Conservation (phyloP, 805 yeast genomes). For the Candida krabiensis region DNA sequence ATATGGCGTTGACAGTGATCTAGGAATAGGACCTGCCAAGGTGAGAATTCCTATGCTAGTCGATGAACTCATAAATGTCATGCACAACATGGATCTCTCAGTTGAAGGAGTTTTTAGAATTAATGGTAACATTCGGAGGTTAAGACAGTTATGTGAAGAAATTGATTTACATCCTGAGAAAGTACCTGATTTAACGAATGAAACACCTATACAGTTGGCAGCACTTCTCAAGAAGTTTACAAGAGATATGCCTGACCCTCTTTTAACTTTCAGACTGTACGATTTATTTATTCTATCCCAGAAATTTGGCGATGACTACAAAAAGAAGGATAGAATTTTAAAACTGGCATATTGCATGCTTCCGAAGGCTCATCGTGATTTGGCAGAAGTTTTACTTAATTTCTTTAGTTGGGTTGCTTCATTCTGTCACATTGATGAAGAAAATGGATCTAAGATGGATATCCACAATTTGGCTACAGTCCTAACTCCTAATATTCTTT, state of each 20-base stretch:
- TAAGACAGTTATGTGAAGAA: constrained; percentile 68
- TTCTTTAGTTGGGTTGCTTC: constrained; percentile 96
- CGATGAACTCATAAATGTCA: constrained; percentile 81
- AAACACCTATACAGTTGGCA: constrained; percentile 88
- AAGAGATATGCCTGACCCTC: constrained; percentile 90
- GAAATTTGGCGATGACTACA: constrained; percentile 43
- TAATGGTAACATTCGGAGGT: constrained; percentile 88
- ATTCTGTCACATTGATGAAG: constrained; percentile 89
- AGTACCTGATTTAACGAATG: constrained; percentile 66
- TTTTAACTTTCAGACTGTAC: constrained; percentile 73
- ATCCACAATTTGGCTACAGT: constrained; percentile 94
- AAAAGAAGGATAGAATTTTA: constrained; percentile 50
- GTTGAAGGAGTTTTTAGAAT: constrained; percentile 95
- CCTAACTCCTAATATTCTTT: constrained; percentile 86
- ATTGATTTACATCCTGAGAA: constrained; percentile 74
- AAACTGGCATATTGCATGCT: constrained; percentile 72
- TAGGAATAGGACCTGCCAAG: constrained; percentile 80
- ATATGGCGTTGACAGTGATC: constrained; percentile 78
- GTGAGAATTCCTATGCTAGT: constrained; percentile 80
- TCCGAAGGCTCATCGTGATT: constrained; percentile 79
- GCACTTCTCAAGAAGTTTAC: constrained; percentile 89
- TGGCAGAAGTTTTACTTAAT: constrained; percentile 79
- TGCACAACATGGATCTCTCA: constrained; percentile 90
- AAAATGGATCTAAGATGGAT: constrained; percentile 93
- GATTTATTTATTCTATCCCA: constrained; percentile 78